Percentiles rank a stretch among this genome's conserved stretches.
Conservation (phyloP, 1,139 yeast species). For the Suhomyces anneliseae region DNA sequence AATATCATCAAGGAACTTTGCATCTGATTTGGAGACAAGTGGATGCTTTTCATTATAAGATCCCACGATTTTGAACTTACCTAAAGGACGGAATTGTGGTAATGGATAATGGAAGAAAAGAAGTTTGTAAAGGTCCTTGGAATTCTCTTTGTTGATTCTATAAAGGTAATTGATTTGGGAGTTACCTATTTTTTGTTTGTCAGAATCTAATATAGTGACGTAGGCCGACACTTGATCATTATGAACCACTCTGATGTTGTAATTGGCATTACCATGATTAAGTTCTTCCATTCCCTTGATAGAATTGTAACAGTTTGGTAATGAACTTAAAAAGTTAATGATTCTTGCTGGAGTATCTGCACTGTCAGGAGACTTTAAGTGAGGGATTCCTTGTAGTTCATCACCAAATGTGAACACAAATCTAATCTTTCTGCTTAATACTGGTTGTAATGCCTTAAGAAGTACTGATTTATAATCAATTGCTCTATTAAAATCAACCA, state of each 20-base stretch:
- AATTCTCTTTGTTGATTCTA: conserved; percentile 10
- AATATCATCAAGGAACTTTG: conserved; percentile 37
- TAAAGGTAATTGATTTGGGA: conserved; percentile 30
- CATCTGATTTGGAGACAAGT: conserved; percentile 34
- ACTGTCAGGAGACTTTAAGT: background rate
- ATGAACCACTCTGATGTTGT: conserved; percentile 27
- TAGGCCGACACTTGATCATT: conserved; percentile 22
- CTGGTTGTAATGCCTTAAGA: conserved; percentile 37
- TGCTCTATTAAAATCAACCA: conserved; percentile 28
- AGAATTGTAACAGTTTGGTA: conserved; percentile 42
- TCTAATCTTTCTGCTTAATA: conserved; percentile 30
- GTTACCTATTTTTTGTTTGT: conserved; percentile 27
- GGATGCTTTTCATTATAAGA: conserved; percentile 47
- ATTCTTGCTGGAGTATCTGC: conserved; percentile 9
- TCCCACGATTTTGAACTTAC: conserved; percentile 50
- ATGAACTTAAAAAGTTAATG: conserved; percentile 26
- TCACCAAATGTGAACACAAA: conserved; percentile 47
- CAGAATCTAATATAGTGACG: conserved; percentile 38
- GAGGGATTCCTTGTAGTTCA: conserved; percentile 10
- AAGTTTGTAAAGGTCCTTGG: conserved; percentile 25
- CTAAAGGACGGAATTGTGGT: conserved; percentile 52
- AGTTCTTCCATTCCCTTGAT: conserved; percentile 14
- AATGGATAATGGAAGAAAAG: conserved; percentile 54
- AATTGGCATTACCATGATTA: conserved; percentile 39
- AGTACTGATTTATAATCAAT: conserved; percentile 35